Percentiles rank a stretch among this genome's conserved stretches.
Conservation (phyloP, 2,329 filamentous ascomycete genomes). For the Aspergillus ibericus region DNA sequence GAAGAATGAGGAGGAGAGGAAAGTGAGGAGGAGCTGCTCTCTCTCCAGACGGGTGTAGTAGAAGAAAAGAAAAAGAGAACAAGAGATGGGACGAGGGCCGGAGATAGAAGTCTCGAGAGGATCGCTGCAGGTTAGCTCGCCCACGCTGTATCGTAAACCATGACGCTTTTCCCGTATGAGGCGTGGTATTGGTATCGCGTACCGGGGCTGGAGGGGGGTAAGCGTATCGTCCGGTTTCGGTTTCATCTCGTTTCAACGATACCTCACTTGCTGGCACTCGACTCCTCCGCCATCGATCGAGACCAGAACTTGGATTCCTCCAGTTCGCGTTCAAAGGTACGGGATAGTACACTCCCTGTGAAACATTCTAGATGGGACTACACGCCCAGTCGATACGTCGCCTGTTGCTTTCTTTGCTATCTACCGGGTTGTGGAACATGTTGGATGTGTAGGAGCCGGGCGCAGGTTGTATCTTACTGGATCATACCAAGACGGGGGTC, state of each 20-base stretch:
- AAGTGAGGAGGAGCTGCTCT: conserved; percentile 40
- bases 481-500: conserved; percentile 13
- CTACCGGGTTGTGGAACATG: conserved; percentile 4
- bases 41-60: conserved; percentile 46
- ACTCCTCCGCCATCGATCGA: neutral
- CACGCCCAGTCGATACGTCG: conserved; percentile 1
- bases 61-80: conserved; percentile 35
- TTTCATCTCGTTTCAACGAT: conserved; percentile 21
- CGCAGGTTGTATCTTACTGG: conserved; percentile 16
- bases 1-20: conserved; percentile 33
- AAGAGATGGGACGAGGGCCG: conserved; percentile 28
- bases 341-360: conserved; percentile 8
- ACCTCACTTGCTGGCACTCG: conserved; percentile 5
- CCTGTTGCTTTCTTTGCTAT: conserved; percentile 5
- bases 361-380: conserved; percentile 12
- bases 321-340: conserved; percentile 13
- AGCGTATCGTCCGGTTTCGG: conserved; percentile 13
- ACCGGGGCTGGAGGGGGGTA: conserved; percentile 9
- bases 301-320: conserved; percentile 3
- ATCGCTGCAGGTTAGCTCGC: conserved; percentile 25
- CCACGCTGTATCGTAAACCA: conserved; percentile 23
- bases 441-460: conserved; percentile 1
- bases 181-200: conserved; percentile 15
- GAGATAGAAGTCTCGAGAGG: conserved; percentile 27
- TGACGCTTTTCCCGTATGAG: conserved; percentile 20